Evolutionary conservation across 2,329 filamentous ascomycete species (phyloP).

Genomic region (Tothia fuscella): DNA sequence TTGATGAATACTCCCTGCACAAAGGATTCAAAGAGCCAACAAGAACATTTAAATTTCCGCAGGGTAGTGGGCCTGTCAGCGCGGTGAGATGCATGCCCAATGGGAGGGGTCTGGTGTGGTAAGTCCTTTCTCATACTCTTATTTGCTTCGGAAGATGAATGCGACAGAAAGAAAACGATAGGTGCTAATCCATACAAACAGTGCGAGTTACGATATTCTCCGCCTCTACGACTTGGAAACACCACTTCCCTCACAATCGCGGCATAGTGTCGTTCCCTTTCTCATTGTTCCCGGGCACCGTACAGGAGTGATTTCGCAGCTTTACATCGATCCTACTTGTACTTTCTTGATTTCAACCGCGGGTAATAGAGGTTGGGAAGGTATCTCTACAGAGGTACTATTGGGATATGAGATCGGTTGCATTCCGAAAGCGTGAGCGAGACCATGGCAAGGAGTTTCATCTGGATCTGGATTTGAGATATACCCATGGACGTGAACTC

Average conservation of each 20-base stretch:
- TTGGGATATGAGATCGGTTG: conserved; percentile 80
- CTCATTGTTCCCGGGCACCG: conserved; percentile 88
- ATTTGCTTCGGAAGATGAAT: not conserved
- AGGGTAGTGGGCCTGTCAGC: conserved; percentile 79
- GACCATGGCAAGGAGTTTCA: too few species aligned
- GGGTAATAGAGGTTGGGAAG: conserved; percentile 92
- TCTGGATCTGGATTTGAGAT: too few species aligned
- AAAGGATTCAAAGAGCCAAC: conserved; percentile 64
- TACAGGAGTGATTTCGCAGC: conserved; percentile 73
- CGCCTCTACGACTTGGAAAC: conserved; percentile 73
- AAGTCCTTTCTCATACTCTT: conserved; percentile 19
- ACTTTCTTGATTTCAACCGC: conserved; percentile 85
- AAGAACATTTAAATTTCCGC: conserved; percentile 74
- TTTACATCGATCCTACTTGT: conserved; percentile 81
- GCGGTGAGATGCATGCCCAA: conserved; percentile 86
- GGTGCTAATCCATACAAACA: too few species aligned
- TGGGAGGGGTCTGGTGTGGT: conserved; percentile 81
- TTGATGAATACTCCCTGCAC: conserved; percentile 87
- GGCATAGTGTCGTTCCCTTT: conserved; percentile 77
- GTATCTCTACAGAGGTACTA: conserved; percentile 74
- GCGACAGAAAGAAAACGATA: not conserved
- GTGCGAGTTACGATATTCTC: conserved; percentile 85
- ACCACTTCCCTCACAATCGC: conserved; percentile 28
- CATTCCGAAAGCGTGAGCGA: too few species aligned
- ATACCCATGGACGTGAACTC: too few species aligned